A percentile compares a stretch with the other conserved stretches of the same genome.
phyloP scores from a whole-genome alignment of 768 basidiomycete species.

The Suillus sp. region DNA sequence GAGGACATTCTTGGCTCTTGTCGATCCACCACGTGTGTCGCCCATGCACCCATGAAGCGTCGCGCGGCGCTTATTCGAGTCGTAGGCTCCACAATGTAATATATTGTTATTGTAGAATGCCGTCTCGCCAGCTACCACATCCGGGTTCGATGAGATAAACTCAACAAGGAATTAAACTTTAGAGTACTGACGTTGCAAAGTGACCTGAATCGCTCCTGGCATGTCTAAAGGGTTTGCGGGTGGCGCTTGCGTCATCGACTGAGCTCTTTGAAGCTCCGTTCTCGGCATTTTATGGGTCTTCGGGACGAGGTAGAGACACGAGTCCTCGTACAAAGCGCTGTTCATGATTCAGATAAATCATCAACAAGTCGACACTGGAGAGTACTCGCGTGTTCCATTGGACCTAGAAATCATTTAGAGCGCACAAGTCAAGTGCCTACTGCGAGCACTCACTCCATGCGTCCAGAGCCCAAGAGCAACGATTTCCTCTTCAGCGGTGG shows the following conservation, averaged over 20 bases:
- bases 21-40: slow-evolving; percentile 58
- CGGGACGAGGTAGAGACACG: slow-evolving; percentile 72
- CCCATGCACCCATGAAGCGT: slow-evolving; percentile 76
- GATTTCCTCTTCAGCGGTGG: slow-evolving; percentile 59
- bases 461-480: slow-evolving; percentile 60
- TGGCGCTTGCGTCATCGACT: slow-evolving; percentile 52
- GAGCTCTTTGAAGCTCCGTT: slow-evolving; percentile 56
- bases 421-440: background rate
- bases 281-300: slow-evolving; percentile 61
- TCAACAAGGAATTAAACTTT: too few relatives aligned
- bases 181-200: slow-evolving; percentile 50
- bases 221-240: slow-evolving; percentile 63
- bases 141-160: background rate
- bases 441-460: slow-evolving; percentile 54
- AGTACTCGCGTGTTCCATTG: slow-evolving; percentile 79
- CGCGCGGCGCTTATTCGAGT: slow-evolving; percentile 47
- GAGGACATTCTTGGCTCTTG: slow-evolving; percentile 69
- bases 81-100: slow-evolving; percentile 72
- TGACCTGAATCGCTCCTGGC: slow-evolving; percentile 64
- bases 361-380: background rate
- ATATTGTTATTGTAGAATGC: slow-evolving; percentile 84
- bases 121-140: slow-evolving; percentile 60
- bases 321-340: slow-evolving; percentile 69
- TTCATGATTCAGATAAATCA: slow-evolving; percentile 1
- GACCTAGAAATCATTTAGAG: slow-evolving; percentile 41